Conservation (phyloP, 169 alveolate species). For the Amoebophrya sp. region DNA sequence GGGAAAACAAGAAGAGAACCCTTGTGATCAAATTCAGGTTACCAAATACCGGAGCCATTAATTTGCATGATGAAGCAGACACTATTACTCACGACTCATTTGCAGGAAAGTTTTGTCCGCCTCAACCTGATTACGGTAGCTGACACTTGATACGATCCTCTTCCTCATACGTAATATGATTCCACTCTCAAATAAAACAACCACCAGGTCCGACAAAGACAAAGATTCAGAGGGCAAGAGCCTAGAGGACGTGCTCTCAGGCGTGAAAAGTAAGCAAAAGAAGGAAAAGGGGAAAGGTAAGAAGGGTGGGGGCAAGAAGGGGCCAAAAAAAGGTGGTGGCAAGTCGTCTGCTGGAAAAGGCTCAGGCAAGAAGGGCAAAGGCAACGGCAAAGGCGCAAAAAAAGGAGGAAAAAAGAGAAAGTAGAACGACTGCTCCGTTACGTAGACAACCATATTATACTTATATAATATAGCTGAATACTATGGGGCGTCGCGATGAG, state of each 20-base stretch:
- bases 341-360: neutral
- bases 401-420: neutral
- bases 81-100: too few relatives aligned
- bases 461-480: too few relatives aligned
- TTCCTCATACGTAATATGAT: too few relatives aligned
- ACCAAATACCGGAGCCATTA: too few relatives aligned
- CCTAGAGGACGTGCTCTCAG: neutral
- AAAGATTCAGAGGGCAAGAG: neutral
- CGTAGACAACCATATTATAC: too few relatives aligned
- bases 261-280: neutral
- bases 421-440: too few relatives aligned
- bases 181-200: neutral
- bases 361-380: neutral
- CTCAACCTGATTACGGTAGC: neutral
- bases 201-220: neutral
- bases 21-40: too few relatives aligned
- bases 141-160: neutral
- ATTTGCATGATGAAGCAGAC: too few relatives aligned
- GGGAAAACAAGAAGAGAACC: too few relatives aligned
- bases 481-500: too few relatives aligned
- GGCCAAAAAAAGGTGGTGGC: neutral
- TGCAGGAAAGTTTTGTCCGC: neutral
- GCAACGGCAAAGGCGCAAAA: neutral
- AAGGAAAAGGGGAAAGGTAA: neutral
- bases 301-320: neutral